Evolutionary conservation across 306 rosid genomes (phyloP).

Genomic region (Vigna angularis): DNA sequence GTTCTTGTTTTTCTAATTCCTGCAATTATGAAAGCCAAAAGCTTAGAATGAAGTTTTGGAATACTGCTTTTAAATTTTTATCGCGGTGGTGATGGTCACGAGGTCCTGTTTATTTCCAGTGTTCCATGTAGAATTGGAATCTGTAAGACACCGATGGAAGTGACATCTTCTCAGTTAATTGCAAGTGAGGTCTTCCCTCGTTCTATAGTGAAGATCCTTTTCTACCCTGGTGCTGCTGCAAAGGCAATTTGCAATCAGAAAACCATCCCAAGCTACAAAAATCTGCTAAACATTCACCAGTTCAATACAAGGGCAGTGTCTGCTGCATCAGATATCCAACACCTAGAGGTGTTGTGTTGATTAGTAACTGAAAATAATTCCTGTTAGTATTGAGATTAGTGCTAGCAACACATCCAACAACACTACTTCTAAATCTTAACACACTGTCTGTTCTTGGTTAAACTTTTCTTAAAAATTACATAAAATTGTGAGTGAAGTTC

Average conservation of each 20-base stretch:
- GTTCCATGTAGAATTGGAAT: constrained; percentile 69
- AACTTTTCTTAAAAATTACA: background rate
- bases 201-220: constrained; percentile 61
- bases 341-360: constrained; percentile 70
- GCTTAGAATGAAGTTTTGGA: constrained; percentile 21
- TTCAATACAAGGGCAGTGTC: constrained; percentile 47
- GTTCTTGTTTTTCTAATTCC: background rate
- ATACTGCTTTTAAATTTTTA: constrained; percentile 1
- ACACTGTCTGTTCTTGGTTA: background rate
- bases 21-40: background rate
- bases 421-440: background rate
- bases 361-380: constrained; percentile 15
- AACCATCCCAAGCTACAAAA: constrained; percentile 52
- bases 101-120: constrained; percentile 46
- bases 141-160: constrained; percentile 74
- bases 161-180: constrained; percentile 76
- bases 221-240: constrained; percentile 80
- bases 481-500: background rate
- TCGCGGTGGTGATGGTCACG: constrained; percentile 7
- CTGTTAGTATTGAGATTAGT: background rate
- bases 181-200: constrained; percentile 62
- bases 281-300: constrained; percentile 52
- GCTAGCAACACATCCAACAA: background rate
- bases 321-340: constrained; percentile 64
- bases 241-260: constrained; percentile 53